Evolutionary conservation across 1,139 yeast genomes (phyloP), one percentile per base, ranked within the genome.

Genomic region (Kodamaea suecica): DNA sequence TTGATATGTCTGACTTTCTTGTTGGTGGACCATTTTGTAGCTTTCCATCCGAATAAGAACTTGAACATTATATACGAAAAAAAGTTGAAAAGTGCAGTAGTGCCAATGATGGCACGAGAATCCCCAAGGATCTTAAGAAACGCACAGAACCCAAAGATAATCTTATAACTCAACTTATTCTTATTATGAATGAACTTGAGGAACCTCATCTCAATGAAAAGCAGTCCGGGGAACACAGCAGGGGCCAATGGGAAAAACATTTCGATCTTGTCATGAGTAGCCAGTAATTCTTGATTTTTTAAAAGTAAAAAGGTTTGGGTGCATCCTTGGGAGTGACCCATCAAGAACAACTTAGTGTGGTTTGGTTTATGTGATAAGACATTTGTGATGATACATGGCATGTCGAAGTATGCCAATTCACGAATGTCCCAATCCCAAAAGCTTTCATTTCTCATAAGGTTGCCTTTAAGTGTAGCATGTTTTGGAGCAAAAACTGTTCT

Each of bases 241-340:
- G 98, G 97, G 0, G 97, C 84, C 36, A 92, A 60, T 0, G 94
- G 86, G 33, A 84, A 67, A 50, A 88, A 84, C 40, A 75, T 69
- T 38, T 79, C 81, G 15, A 92, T 56, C 44, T 78, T 78, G 2
- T 63, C 61, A 38, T 70, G 76, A 27, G 54, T 35, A 1, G 48
- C 47, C 5, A 34, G 34, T 31, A 66, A 50, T n/a, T 61, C 49
- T n/a, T 53, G 55, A 41, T 66, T 66, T 31, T 62, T 58, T 36
- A 75, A 68, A 55, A 78, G 73, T 30, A 85, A 61, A 40, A 87
- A 83, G 1, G 83, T 71, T 56, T 90, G 95, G 1, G 96, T 77
- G 3, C 97, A 87, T 2, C 97, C 97, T 59, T 92, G 98, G 16
- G 95, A 86, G 53, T 92, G 98, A 0, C 90, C 90, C 8, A 82